Evolutionary conservation across 2,329 filamentous ascomycete species (phyloP).

Genomic region (Penicillium sp.): DNA sequence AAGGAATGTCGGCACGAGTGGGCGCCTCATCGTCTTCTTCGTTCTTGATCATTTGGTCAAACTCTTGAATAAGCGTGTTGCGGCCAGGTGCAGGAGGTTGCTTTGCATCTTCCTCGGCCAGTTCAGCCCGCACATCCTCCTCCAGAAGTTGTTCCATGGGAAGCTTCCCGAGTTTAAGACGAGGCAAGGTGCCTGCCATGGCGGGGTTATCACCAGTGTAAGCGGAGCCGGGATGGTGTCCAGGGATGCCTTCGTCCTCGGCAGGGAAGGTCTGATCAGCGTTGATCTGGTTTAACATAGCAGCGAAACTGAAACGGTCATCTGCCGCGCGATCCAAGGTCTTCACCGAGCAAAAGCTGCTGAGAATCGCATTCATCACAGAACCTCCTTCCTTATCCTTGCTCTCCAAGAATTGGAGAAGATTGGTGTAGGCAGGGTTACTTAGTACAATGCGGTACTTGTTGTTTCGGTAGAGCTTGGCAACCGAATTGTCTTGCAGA

Average conservation of each 20-base stretch:
- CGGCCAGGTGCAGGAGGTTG: constrained; percentile 70
- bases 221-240: constrained; percentile 64
- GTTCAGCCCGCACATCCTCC: constrained; percentile 80
- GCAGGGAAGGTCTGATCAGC: constrained; percentile 58
- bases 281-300: constrained; percentile 56
- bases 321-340: constrained; percentile 59
- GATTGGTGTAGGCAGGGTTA: constrained; percentile 73
- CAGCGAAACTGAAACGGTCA: constrained; percentile 59
- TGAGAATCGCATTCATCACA: constrained; percentile 72
- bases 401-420: constrained; percentile 87
- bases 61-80: constrained; percentile 77
- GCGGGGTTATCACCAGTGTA: constrained; percentile 58
- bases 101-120: constrained; percentile 79
- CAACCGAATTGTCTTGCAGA: constrained; percentile 70
- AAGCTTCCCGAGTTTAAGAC: constrained; percentile 74
- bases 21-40: constrained; percentile 86
- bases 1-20: constrained; percentile 72
- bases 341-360: constrained; percentile 58
- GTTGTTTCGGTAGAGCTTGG: constrained; percentile 77
- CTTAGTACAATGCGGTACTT: constrained; percentile 92
- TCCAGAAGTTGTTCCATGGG: constrained; percentile 80
- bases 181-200: constrained; percentile 56
- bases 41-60: constrained; percentile 81
- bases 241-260: constrained; percentile 68
- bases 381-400: constrained; percentile 78